Conservation (phyloP, 1,284 basidiomycete genomes). For the Chiua sp. region DNA sequence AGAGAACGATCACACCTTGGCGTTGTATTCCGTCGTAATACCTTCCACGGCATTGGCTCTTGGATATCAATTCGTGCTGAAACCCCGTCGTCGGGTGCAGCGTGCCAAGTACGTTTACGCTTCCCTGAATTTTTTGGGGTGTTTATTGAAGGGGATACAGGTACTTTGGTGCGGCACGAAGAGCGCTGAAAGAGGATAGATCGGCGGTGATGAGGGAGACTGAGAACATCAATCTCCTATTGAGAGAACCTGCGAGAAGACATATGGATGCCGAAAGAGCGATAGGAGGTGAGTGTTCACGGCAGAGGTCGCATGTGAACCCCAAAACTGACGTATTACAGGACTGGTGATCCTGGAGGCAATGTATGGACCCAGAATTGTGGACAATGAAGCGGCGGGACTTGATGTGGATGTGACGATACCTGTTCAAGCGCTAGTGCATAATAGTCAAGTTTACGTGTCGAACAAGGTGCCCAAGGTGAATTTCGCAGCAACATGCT, state of each 20-base stretch:
- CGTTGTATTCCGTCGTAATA: constrained; percentile 49
- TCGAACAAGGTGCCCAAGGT: constrained; percentile 76
- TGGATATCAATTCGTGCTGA: constrained; percentile 56
- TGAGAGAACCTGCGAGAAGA: constrained; percentile 50
- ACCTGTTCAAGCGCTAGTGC: constrained; percentile 83
- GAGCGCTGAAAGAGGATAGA: constrained; percentile 62
- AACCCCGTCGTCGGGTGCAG: constrained; percentile 50
- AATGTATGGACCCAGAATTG: constrained; percentile 54
- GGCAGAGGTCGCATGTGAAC: constrained; percentile 3
- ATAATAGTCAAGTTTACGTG: constrained; percentile 80
- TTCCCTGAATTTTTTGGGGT: constrained; percentile 9
- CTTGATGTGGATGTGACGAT: constrained; percentile 78
- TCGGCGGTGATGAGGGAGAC: constrained; percentile 62
- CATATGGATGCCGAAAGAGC: constrained; percentile 48
- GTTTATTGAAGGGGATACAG: constrained; percentile 41
- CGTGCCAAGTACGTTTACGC: constrained; percentile 39
- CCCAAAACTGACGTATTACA: constrained; percentile 28
- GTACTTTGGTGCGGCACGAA: constrained; percentile 56
- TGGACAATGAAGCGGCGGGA: constrained; percentile 54
- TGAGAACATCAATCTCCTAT: constrained; percentile 52
- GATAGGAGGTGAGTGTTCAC: constrained; percentile 34
- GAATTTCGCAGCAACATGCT: constrained; percentile 18
- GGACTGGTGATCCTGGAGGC: constrained; percentile 75
- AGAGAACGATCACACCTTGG: constrained; percentile 48
- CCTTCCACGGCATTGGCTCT: constrained; percentile 53